A percentile compares a stretch with the other conserved stretches of the same genome.
Evolutionary conservation across 2,329 filamentous ascomycete genomes (phyloP).

Genomic region (Rhynchosporium graminicola): DNA sequence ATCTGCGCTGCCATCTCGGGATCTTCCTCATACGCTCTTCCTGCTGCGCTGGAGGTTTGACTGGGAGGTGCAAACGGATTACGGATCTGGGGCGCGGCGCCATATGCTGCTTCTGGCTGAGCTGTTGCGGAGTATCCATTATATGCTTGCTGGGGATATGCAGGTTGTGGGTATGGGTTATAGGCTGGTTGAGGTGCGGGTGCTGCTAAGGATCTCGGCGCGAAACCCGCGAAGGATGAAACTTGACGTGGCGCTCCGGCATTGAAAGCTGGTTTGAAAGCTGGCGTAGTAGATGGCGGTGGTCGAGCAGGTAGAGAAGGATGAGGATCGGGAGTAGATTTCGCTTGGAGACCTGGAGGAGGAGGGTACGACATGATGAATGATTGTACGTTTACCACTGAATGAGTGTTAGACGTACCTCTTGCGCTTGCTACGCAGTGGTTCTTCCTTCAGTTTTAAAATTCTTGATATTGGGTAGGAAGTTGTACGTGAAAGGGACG

Average conservation of each 20-base stretch:
- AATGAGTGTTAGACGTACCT: conserved; percentile 42
- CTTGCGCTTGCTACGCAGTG: conserved; percentile 38
- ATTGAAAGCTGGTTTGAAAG: conserved; percentile 36
- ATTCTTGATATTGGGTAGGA: not conserved
- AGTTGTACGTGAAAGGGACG: not conserved
- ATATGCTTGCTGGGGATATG: conserved; percentile 31
- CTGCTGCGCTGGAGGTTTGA: conserved; percentile 40
- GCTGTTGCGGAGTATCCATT: conserved; percentile 31
- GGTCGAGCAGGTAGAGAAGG: conserved; percentile 78
- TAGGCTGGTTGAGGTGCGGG: conserved; percentile 29
- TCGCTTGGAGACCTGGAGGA: conserved; percentile 69
- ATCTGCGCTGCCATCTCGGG: conserved; percentile 89
- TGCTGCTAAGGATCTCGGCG: conserved; percentile 58
- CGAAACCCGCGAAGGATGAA: conserved; percentile 52
- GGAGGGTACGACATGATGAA: conserved; percentile 86
- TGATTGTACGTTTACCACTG: conserved; percentile 39
- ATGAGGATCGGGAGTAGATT: conserved; percentile 47
- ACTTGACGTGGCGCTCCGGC: conserved; percentile 25
- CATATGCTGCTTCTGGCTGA: conserved; percentile 44
- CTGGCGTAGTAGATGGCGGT: conserved; percentile 54
- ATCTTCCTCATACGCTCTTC: conserved; percentile 54
- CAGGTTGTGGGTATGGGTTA: conserved; percentile 29
- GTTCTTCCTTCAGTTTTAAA: conserved; percentile 8
- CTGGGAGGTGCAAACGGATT: conserved; percentile 75
- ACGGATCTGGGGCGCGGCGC: conserved; percentile 66